Base-by-base conservation (phyloP, 352 stramenopile species). In the Plasmopara muralis region DNA sequence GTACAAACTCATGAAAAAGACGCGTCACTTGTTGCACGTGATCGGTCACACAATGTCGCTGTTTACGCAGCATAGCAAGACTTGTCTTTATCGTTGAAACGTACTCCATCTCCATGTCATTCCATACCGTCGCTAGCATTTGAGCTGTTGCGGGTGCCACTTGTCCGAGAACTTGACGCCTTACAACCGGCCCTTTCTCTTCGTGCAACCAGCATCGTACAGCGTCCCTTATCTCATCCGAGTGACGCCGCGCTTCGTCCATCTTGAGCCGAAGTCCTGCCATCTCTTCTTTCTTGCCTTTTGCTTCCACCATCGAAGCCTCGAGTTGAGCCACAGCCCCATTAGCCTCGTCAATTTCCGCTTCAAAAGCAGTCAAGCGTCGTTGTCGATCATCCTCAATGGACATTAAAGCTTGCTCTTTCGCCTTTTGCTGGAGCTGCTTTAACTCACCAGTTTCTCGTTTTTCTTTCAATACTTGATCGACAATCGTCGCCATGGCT, bases 261-360 rank as follows among this genome's bases (percentile, higher is more conserved):
- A 78, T n/a, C 6, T 58, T 66, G 9, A 58, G 51, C 7, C 69
- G 66, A n/a, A 83, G 55, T 39, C 84, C 77, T 0, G 63, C 44
- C 33, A 85, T 42, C 33, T 91, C 77, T 30, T 91, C 80, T 54
- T 91, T 91, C 52, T 91, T 91, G 18, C 70, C 73, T 46, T 87
- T 91, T 12, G 70, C 63, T 39, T 83, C 72, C 9, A 73, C 60
- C 7, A 91, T 46, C 0, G 60, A 51, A 2, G 68, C 58, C 39
- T 83, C 65, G 0, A 67, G 61, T 6, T 48, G 58, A 2, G 49
- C 15, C 8, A 86, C 64, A 10, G 66, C 57, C 7, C 69, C 59
- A 39, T 84, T 65, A 15, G 74, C 75, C 28, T 56, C 48, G 5
- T 42, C 45, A 40, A 87, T 74, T 20, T 61, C 44, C 1, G 34